A percentile compares a stretch with the other conserved stretches of the same genome.
These are phyloP conservation scores for Cutaneotrichosporon sp. DNA, from an alignment of 1,284 basidiomycete genomes.

Conservation along the genomic window DNA sequence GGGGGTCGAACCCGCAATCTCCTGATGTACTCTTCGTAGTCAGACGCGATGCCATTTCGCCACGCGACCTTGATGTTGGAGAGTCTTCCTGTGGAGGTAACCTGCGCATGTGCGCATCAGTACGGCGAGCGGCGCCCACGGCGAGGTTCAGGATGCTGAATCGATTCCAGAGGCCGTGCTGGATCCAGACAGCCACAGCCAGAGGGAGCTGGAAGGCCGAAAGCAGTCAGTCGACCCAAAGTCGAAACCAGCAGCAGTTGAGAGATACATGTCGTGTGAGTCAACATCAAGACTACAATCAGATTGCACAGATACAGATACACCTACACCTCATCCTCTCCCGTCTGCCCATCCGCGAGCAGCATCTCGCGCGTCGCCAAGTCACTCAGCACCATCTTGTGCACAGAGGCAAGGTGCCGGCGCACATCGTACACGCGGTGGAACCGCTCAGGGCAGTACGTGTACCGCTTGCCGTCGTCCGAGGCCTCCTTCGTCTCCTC, in stretches of 20 bases:
- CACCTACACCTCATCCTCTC: conserved; percentile 22
- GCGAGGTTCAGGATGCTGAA: too few species aligned
- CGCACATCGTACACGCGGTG: conserved; percentile 79
- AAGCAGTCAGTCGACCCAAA: too few species aligned
- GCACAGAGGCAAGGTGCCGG: conserved; percentile 70
- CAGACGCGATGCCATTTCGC: conserved; percentile 20
- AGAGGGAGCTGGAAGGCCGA: too few species aligned
- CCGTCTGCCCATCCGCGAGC: conserved; percentile 26
- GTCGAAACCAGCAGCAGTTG: not conserved
- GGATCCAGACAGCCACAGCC: too few species aligned
- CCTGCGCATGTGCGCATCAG: too few species aligned
- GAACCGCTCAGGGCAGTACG: conserved; percentile 68
- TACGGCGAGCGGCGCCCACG: too few species aligned
- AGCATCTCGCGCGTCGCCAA: conserved; percentile 56
- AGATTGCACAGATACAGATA: not conserved
- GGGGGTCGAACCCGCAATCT: conserved; percentile 21
- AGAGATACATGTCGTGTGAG: not conserved
- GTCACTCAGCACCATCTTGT: conserved; percentile 65
- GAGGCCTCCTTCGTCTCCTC: not conserved
- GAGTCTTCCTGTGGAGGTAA: not conserved
- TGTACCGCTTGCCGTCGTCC: not conserved
- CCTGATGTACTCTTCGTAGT: conserved; percentile 18
- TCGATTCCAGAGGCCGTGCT: too few species aligned
- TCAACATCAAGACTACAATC: not conserved
- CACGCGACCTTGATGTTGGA: conserved; percentile 14